phyloP scores from a whole-genome alignment of 345 rosid genomes.

The Camelina hispida region DNA sequence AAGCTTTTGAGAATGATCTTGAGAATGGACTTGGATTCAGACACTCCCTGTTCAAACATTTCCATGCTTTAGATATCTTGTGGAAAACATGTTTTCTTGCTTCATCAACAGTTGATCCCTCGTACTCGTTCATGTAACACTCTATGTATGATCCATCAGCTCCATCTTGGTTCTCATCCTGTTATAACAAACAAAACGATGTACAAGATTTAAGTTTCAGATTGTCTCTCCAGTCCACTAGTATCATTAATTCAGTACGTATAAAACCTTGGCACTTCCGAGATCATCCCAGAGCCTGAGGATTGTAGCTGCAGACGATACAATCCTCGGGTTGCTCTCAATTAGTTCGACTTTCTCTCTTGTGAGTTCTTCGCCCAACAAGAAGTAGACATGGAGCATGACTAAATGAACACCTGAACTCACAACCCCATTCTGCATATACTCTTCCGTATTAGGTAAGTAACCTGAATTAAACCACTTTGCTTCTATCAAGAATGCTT shows the following conservation, averaged over 20 bases:
- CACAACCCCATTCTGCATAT: conserved; percentile 59
- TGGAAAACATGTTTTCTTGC: conserved; percentile 44
- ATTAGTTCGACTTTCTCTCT: conserved; percentile 43
- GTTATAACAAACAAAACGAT: conserved; percentile 11
- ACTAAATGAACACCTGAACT: conserved; percentile 62
- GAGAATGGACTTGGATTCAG: conserved; percentile 40
- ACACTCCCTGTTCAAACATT: conserved; percentile 57
- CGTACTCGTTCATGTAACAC: conserved; percentile 55
- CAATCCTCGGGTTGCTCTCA: conserved; percentile 44
- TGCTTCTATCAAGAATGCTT: conserved; percentile 66
- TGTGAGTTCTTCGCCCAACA: conserved; percentile 50
- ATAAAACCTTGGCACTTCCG: conserved; percentile 64
- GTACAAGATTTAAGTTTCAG: not conserved
- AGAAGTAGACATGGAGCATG: conserved; percentile 56
- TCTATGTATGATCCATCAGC: conserved; percentile 65
- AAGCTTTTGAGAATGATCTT: conserved; percentile 39
- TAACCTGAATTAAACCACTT: conserved; percentile 56
- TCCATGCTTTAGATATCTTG: conserved; percentile 64
- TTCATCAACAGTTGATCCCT: conserved; percentile 37
- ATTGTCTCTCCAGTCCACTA: not conserved
- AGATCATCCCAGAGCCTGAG: conserved; percentile 70
- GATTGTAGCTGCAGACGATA: conserved; percentile 53
- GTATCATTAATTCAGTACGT: not conserved
- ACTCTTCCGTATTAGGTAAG: conserved; percentile 51
- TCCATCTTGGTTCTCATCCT: conserved; percentile 66